Percentiles rank a stretch among this genome's conserved stretches.
Evolutionary conservation across 345 rosid species (phyloP).

Genomic region (Gossypium australe): DNA sequence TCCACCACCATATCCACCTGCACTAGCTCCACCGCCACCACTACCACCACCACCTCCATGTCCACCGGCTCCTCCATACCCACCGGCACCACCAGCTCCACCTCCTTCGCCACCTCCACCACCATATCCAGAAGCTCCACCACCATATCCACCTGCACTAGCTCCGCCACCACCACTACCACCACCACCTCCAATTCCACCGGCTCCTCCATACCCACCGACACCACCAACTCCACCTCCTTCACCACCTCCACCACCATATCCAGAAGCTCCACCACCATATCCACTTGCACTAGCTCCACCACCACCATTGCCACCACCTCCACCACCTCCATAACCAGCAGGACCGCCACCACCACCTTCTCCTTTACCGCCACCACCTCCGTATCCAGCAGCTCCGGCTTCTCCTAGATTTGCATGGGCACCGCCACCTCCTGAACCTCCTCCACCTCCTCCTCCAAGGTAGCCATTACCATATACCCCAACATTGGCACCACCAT

Average conservation of each 20-base stretch:
- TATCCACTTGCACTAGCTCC: constrained; percentile 16
- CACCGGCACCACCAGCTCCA: constrained; percentile 18
- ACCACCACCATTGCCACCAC: constrained; percentile 15
- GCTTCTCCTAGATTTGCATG: constrained; percentile 7
- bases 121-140: constrained; percentile 9
- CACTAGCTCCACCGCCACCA: not conserved
- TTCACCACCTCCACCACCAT: constrained; percentile 12
- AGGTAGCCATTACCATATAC: constrained; percentile 1
- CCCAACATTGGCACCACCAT: constrained; percentile 3
- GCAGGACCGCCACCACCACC: not conserved
- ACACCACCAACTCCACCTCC: constrained; percentile 17
- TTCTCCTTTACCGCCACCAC: constrained; percentile 15
- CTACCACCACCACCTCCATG: not conserved
- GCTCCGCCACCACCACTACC: not conserved
- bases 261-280: constrained; percentile 14
- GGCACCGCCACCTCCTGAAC: constrained; percentile 9
- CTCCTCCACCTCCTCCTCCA: constrained; percentile 13
- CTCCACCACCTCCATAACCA: constrained; percentile 17
- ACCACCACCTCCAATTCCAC: not conserved
- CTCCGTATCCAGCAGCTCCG: constrained; percentile 25
- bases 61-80: no score
- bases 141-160: constrained; percentile 7
- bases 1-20: constrained; percentile 10
- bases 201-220: constrained; percentile 14
- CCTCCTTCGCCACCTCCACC: constrained; percentile 13